Evolutionary conservation across 106 monocot species (phyloP), one percentile per base, ranked within the genome.

Genomic region (Apostasia ramifera): DNA sequence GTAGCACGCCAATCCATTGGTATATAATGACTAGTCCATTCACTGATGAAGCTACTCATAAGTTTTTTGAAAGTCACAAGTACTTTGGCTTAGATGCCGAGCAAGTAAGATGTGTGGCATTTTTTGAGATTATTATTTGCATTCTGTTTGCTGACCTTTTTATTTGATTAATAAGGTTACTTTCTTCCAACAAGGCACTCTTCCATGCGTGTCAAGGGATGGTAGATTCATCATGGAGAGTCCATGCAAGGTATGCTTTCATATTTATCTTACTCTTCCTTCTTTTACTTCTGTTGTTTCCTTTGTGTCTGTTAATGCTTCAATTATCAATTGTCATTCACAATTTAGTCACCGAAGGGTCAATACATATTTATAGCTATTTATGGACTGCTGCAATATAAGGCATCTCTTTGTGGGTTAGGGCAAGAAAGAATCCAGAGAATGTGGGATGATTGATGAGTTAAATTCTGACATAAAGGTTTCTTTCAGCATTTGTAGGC

Each of bases 21-120:
- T 97, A 97, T 77, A 92, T 97, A 83, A 97, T 97, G 97, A 97
- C 97, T 12, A 97, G 97, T 53, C 97, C 97, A 61, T 97, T 97
- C 59, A 97, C 92, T 49, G 92, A 97, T 83, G 89, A 86, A 43
- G 74, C 86, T 6, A 97, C 92, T 13, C 81, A 79, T 44, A 97
- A 85, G 73, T 97, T 92, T 70, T 97, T 97, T 74, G 92, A 89
- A 81, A 81, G 82, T 57, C 92, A 85, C 66, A 92, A 87, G 62
- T 97, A 89, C 72, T 97, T 97, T 87, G 92, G 92, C 70, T 78
- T 97, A 77, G 97, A 97, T 66, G 62, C 82, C 58, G 89, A 87
- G 56, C 97, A 97, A 76, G 97, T 97, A 89, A 71, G 61, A 43
- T 42, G n/a, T 56, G 61, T 47, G 44, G 4, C 2, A 43, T 45